These are phyloP conservation scores for Secale cereale DNA, from an alignment of 176 grass and related monocot genomes.

Conservation along the genomic window DNA sequence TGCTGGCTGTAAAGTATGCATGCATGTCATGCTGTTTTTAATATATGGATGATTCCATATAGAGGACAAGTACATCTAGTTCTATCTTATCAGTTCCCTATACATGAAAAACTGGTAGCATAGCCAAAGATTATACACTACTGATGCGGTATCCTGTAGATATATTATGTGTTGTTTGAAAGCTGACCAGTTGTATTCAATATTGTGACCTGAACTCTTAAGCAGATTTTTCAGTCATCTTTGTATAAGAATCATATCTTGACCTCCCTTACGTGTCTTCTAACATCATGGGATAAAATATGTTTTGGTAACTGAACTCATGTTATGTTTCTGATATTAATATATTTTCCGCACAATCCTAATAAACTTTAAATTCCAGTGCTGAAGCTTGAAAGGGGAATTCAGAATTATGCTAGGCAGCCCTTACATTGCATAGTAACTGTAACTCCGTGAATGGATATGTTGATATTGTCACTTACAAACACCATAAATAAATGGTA, in stretches of 20 bases:
- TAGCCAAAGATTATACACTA: neutral
- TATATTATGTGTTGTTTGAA: neutral
- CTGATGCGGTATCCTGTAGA: neutral
- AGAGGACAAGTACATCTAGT: neutral
- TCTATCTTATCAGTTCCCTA: neutral
- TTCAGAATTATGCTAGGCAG: neutral
- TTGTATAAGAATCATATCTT: neutral
- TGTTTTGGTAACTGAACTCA: neutral
- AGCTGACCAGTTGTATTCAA: neutral
- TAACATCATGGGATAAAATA: neutral
- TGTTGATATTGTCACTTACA: neutral
- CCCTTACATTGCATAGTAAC: neutral
- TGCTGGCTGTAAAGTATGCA: conserved; percentile 3
- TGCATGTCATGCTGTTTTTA: neutral
- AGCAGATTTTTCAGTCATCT: neutral
- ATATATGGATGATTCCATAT: neutral
- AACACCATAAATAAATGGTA: neutral
- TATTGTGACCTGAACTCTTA: neutral
- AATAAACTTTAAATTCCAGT: neutral
- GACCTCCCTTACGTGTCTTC: neutral
- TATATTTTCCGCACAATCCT: neutral
- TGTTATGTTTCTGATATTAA: neutral
- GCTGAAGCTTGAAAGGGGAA: neutral
- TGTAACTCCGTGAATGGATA: neutral
- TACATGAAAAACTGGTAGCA: neutral